Conservation (phyloP, 1,139 yeast genomes). For the Suhomyces bolitotheri region DNA sequence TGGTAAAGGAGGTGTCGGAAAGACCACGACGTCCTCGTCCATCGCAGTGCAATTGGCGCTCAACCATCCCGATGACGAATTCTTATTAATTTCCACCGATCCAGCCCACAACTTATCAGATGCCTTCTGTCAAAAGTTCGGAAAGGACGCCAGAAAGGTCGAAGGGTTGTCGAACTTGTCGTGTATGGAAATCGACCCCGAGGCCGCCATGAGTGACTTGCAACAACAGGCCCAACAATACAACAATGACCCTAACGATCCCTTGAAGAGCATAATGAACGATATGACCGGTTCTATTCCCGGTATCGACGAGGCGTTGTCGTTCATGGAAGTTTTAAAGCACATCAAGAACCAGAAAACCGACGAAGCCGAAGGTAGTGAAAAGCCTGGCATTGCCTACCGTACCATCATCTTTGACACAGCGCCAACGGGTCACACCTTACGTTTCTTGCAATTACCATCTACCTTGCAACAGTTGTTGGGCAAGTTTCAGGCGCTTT, state of each 20-base stretch:
- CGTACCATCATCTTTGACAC: slow-evolving; percentile 95
- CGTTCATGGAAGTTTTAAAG: slow-evolving; percentile 96
- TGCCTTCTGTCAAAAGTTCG: slow-evolving; percentile 97
- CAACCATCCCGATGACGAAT: slow-evolving; percentile 77
- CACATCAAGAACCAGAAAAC: slow-evolving; percentile 79
- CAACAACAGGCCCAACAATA: slow-evolving; percentile 60
- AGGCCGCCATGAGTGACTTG: slow-evolving; percentile 89
- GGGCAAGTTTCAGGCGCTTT: slow-evolving; percentile 81
- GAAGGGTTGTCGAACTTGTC: slow-evolving; percentile 85
- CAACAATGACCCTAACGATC: slow-evolving; percentile 61
- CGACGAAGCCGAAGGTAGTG: slow-evolving; percentile 27
- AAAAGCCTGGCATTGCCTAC: slow-evolving; percentile 46
- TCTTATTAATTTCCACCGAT: slow-evolving; percentile 89
- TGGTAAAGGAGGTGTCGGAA: slow-evolving; percentile 99
- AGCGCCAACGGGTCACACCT: slow-evolving; percentile 98
- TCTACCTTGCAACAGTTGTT: slow-evolving; percentile 84
- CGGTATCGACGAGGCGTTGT: slow-evolving; percentile 96
- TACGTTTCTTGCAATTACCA: slow-evolving; percentile 91
- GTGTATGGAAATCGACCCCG: slow-evolving; percentile 98
- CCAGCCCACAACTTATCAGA: slow-evolving; percentile 97
- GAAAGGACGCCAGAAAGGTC: slow-evolving; percentile 92
- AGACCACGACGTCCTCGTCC: slow-evolving; percentile 95
- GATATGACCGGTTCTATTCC: slow-evolving; percentile 96
- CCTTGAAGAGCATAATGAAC: slow-evolving; percentile 71
- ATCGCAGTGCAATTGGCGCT: slow-evolving; percentile 88